phyloP scores from a whole-genome alignment of 2,329 filamentous ascomycete genomes.

The Fusarium robinianum region DNA sequence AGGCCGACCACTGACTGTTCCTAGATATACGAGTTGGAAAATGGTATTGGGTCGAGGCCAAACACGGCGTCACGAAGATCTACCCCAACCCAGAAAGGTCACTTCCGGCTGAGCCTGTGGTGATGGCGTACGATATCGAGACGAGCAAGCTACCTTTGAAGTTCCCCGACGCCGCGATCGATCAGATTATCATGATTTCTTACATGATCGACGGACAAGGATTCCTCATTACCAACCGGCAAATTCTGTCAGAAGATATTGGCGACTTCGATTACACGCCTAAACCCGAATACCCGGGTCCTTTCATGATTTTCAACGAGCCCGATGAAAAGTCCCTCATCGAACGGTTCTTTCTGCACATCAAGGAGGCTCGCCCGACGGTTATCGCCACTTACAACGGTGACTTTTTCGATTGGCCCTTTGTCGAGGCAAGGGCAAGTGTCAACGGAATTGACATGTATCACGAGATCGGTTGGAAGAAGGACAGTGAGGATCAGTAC shows the following conservation, averaged over 20 bases:
- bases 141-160: conserved; percentile 95
- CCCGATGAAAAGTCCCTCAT: conserved; percentile 86
- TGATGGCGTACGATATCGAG: conserved; percentile 99
- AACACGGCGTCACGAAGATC: conserved; percentile 85
- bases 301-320: conserved; percentile 98
- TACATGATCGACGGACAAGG: conserved; percentile 99
- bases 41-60: conserved; percentile 96
- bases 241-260: conserved; percentile 97
- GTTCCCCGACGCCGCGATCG: conserved; percentile 91
- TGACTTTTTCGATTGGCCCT: conserved; percentile 99
- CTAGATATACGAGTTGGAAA: conserved; percentile 91
- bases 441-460: conserved; percentile 99
- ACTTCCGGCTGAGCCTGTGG: conserved; percentile 91
- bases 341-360: conserved; percentile 91
- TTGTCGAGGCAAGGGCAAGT: conserved; percentile 90
- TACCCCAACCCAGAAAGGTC: conserved; percentile 85
- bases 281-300: conserved; percentile 91
- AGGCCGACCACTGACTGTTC: conserved; percentile 13
- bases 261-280: conserved; percentile 98
- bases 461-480: conserved; percentile 94
- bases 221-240: conserved; percentile 95
- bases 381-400: conserved; percentile 99
- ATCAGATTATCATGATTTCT: conserved; percentile 99
- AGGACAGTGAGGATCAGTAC: conserved; percentile 94
- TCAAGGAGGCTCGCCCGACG: conserved; percentile 91